Conservation (phyloP, 2,329 filamentous ascomycete species). For the Diplodia scrobiculata region DNA sequence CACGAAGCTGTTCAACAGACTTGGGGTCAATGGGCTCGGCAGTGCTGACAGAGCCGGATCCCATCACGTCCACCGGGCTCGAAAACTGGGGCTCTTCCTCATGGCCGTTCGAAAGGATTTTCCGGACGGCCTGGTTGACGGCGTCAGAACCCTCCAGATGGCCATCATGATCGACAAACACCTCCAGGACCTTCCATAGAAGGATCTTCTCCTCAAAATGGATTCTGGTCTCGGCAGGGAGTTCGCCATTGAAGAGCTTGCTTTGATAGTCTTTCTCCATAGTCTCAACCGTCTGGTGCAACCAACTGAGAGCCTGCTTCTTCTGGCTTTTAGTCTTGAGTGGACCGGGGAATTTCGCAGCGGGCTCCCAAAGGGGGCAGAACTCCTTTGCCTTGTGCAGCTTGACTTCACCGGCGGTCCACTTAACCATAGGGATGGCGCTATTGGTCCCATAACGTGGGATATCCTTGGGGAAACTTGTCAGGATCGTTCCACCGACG, state of each 20-base stretch:
- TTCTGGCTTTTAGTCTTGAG: conserved; percentile 90
- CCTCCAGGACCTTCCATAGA: conserved; percentile 80
- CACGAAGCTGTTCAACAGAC: conserved; percentile 71
- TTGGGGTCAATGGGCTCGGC: conserved; percentile 70
- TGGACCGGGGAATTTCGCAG: conserved; percentile 85
- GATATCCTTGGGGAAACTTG: conserved; percentile 84
- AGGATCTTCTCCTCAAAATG: conserved; percentile 76
- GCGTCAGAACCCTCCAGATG: conserved; percentile 70
- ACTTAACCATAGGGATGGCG: conserved; percentile 73
- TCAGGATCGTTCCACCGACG: conserved; percentile 77
- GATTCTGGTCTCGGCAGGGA: conserved; percentile 64
- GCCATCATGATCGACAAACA: conserved; percentile 87
- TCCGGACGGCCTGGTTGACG: conserved; percentile 73
- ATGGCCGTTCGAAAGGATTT: conserved; percentile 57
- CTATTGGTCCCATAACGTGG: conserved; percentile 81
- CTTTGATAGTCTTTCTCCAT: conserved; percentile 61
- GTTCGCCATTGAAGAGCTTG: conserved; percentile 53
- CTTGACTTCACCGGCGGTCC: conserved; percentile 78
- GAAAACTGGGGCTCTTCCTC: conserved; percentile 21
- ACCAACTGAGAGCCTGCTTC: conserved; percentile 85
- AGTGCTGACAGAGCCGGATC: conserved; percentile 38
- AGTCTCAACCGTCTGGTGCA: conserved; percentile 71
- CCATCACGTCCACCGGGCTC: conserved; percentile 36
- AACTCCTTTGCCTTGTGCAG: conserved; percentile 74
- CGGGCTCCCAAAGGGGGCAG: conserved; percentile 68